Percentiles rank a stretch among this genome's conserved stretches.
These are phyloP conservation scores for Ambrosiella xylebori DNA, from an alignment of 2,329 filamentous ascomycete genomes.

Conservation along the genomic window DNA sequence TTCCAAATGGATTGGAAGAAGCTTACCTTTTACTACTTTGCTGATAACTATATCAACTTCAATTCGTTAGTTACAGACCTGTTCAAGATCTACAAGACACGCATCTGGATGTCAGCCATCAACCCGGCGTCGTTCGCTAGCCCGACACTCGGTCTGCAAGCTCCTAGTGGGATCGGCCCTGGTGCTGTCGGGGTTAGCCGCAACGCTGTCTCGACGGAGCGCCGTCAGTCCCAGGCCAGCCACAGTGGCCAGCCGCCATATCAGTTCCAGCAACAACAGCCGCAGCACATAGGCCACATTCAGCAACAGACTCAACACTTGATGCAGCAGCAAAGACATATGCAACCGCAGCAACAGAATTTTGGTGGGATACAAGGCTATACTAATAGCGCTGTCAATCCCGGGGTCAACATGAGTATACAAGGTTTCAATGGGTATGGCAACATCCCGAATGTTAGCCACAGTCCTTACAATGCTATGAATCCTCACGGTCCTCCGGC, in stretches of 20 bases:
- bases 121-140: conserved; percentile 91
- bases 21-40: conserved; percentile 97
- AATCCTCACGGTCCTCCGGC: background rate
- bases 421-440: conserved; percentile 2
- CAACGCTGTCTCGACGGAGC: conserved; percentile 31
- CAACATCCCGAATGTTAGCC: conserved; percentile 5
- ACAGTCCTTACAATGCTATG: conserved; percentile 7
- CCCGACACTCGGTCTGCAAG: conserved; percentile 53
- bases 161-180: conserved; percentile 48
- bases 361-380: background rate
- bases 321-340: conserved; percentile 3
- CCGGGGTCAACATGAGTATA: background rate
- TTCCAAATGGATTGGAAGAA: conserved; percentile 99
- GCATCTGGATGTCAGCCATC: conserved; percentile 99
- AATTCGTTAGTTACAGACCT: conserved; percentile 92
- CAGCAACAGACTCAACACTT: conserved; percentile 8
- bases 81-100: conserved; percentile 98
- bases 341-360: background rate
- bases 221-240: conserved; percentile 24
- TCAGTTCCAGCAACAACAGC: conserved; percentile 19
- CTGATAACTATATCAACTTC: conserved; percentile 97
- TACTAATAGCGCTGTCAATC: background rate
- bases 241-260: conserved; percentile 18
- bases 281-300: conserved; percentile 19
- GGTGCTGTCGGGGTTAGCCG: conserved; percentile 45